Conservation (phyloP, 2,329 filamentous ascomycete genomes). For the Fusarium irregulare region DNA sequence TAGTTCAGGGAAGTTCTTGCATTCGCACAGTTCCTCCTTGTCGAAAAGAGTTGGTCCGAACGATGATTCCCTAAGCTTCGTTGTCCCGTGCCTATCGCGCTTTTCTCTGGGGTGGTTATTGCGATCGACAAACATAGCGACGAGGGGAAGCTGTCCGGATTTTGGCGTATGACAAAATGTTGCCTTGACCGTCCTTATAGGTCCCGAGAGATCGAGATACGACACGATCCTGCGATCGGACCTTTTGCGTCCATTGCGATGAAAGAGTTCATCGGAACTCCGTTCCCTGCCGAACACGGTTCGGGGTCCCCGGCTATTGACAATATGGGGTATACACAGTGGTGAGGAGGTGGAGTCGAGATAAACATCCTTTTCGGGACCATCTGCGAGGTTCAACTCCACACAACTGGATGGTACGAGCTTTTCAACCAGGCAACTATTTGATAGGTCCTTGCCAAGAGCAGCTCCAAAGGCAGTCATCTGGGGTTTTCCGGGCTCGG, state of each 20-base stretch:
- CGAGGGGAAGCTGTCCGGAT: background rate
- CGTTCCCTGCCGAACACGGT: background rate
- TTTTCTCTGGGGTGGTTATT: background rate
- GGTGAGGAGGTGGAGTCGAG: no score
- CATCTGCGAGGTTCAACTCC: no score
- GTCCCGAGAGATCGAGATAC: background rate
- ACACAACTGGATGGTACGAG: no score
- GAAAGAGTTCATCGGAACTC: background rate
- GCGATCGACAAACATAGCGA: background rate
- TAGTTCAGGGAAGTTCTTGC: accelerated
- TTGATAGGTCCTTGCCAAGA: no score
- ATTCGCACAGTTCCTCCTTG: background rate
- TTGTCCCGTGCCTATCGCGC: no score
- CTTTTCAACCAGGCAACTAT: no score
- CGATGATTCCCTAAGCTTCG: background rate
- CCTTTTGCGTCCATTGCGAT: background rate
- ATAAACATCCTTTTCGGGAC: no score
- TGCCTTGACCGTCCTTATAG: background rate
- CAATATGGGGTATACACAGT: no score
- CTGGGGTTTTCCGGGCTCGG: no score
- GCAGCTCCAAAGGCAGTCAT: no score
- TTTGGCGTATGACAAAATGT: background rate
- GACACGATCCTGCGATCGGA: background rate
- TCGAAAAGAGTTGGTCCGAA: background rate
- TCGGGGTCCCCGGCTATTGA: no score